These are phyloP conservation scores for Globisporangium cylindrosporum DNA, from an alignment of 352 stramenopile species.

Conservation along the genomic window DNA sequence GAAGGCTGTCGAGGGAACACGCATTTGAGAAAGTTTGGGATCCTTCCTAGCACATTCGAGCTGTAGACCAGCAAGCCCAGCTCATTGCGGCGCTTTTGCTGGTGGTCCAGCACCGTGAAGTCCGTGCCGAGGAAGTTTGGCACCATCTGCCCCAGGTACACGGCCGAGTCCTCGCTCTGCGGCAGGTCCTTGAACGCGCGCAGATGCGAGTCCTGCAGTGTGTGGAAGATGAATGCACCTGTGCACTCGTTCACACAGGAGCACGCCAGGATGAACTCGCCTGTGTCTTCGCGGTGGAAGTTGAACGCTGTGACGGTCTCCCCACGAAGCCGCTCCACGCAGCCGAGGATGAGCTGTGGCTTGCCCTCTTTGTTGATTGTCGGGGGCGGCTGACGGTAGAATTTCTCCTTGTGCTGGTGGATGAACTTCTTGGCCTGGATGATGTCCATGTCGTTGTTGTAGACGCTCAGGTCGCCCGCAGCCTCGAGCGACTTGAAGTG, in stretches of 20 bases:
- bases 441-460: constrained; percentile 58
- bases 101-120: constrained; percentile 82
- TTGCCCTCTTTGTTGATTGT: neutral
- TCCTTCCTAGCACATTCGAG: constrained; percentile 74
- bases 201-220: constrained; percentile 69
- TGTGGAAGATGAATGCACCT: constrained; percentile 82
- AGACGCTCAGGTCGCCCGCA: constrained; percentile 62
- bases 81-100: constrained; percentile 63
- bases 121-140: constrained; percentile 84
- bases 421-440: constrained; percentile 71
- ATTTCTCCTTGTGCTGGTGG: constrained; percentile 72
- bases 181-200: constrained; percentile 71
- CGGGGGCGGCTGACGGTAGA: constrained; percentile 43
- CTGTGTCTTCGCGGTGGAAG: constrained; percentile 79
- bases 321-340: constrained; percentile 63
- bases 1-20: constrained; percentile 40
- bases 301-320: constrained; percentile 85
- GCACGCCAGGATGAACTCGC: constrained; percentile 72
- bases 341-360: constrained; percentile 52
- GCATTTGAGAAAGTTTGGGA: constrained; percentile 70
- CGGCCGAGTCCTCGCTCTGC: constrained; percentile 68
- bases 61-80: constrained; percentile 76
- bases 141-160: constrained; percentile 76
- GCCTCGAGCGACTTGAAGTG: constrained; percentile 76
- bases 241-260: constrained; percentile 67